Percentiles rank a stretch among this genome's conserved stretches.
phyloP scores from a whole-genome alignment of 2,329 filamentous ascomycete species.

The Endoconidiophora laricicola region DNA sequence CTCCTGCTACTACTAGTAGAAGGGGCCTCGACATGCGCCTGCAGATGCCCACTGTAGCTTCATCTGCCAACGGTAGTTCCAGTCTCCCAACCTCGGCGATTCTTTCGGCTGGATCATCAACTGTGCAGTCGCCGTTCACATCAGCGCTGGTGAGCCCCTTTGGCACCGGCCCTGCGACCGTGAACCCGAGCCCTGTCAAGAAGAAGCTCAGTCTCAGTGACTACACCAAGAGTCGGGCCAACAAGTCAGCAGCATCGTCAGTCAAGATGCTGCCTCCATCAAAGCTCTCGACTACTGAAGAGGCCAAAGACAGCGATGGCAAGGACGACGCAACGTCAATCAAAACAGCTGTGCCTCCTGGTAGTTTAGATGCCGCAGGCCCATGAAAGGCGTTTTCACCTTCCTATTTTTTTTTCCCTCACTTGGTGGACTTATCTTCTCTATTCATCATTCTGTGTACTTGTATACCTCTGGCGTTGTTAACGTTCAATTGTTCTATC shows the following conservation, averaged over 20 bases:
- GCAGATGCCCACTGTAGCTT: constrained; percentile 36
- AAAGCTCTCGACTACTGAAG: constrained; percentile 8
- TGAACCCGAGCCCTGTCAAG: constrained; percentile 42
- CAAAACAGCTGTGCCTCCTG: too few species aligned
- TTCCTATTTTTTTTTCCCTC: too few species aligned
- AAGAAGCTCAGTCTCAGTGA: constrained; percentile 47
- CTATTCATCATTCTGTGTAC: constrained; percentile 11
- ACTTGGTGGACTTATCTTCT: too few species aligned
- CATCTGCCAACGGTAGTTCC: constrained; percentile 26
- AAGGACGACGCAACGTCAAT: neutral
- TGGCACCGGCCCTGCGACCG: constrained; percentile 25
- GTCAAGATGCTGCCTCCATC: constrained; percentile 9
- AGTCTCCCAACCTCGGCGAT: constrained; percentile 20
- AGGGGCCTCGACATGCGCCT: constrained; percentile 33
- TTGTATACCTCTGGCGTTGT: constrained; percentile 11
- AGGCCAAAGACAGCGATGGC: neutral
- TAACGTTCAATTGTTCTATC: neutral
- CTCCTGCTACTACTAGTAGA: constrained; percentile 9
- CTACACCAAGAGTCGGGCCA: constrained; percentile 43
- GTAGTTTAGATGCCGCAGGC: too few species aligned
- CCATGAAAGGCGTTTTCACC: too few species aligned
- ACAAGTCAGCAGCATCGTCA: constrained; percentile 27
- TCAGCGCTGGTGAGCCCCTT: constrained; percentile 27
- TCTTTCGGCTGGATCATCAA: constrained; percentile 26
- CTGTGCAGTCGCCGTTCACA: constrained; percentile 35